phyloP scores from a whole-genome alignment of 495 filamentous ascomycete species.

The Wilcoxina mikolae region DNA sequence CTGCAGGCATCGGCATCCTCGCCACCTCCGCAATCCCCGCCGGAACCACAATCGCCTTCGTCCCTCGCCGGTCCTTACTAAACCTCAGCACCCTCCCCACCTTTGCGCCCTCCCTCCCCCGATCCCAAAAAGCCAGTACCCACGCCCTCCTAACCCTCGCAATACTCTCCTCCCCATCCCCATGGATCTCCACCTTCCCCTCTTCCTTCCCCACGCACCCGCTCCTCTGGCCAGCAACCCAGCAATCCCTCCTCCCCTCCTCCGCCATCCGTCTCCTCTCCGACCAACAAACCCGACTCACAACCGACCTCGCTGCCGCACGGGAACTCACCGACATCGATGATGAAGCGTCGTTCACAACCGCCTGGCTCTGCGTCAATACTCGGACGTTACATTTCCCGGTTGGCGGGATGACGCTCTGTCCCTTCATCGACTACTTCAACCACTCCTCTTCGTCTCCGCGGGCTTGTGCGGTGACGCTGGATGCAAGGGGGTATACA shows the following conservation, averaged over 20 bases:
- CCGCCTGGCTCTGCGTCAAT: conserved; percentile 58
- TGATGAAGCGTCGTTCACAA: conserved; percentile 17
- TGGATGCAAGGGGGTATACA: conserved; percentile 44
- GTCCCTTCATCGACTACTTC: conserved; percentile 78
- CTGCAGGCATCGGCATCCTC: conserved; percentile 59
- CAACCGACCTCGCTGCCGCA: too few relatives aligned
- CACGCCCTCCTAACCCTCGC: conserved; percentile 60
- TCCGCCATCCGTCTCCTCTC: conserved; percentile 38
- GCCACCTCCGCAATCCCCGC: conserved; percentile 35
- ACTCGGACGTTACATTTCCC: conserved; percentile 66
- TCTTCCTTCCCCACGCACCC: conserved; percentile 47
- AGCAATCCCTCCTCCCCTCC: conserved; percentile 38
- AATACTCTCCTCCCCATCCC: conserved; percentile 36
- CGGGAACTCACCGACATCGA: conserved; percentile 39
- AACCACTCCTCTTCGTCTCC: conserved; percentile 50
- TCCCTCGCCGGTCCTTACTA: conserved; percentile 27
- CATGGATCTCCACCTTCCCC: conserved; percentile 61
- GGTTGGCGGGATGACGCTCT: conserved; percentile 48
- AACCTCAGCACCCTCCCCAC: conserved; percentile 40
- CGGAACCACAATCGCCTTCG: conserved; percentile 27
- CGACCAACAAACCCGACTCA: conserved; percentile 45
- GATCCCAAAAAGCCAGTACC: conserved; percentile 36
- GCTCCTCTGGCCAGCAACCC: conserved; percentile 44
- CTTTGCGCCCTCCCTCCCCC: conserved; percentile 49
- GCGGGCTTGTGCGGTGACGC: conserved; percentile 45